phyloP scores from a whole-genome alignment of 2,329 filamentous ascomycete genomes.

The Ceratocystis cubensis region DNA sequence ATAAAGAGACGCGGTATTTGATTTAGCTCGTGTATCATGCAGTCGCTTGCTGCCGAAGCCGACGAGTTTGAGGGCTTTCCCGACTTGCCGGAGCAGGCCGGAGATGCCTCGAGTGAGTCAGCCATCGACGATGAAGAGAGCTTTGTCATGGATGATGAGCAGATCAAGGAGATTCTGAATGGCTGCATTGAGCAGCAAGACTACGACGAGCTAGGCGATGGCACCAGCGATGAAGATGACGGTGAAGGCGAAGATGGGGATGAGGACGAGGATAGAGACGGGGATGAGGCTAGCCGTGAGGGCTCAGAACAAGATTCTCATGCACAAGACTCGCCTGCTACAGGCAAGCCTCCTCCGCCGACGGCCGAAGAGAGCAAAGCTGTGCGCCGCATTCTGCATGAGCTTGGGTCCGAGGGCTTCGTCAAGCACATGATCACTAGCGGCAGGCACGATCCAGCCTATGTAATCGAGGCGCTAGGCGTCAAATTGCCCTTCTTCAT shows the following conservation, averaged over 20 bases:
- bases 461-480: constrained; percentile 15
- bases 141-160: constrained; percentile 8
- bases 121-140: constrained; percentile 9
- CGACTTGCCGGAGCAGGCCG: not conserved
- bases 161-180: constrained; percentile 21
- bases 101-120: not conserved
- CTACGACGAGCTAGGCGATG: not conserved
- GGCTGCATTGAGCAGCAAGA: constrained; percentile 15
- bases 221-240: not conserved
- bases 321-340: not conserved
- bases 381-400: constrained; percentile 15
- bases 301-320: too few species aligned
- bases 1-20: too few species aligned
- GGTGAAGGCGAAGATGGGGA: not conserved
- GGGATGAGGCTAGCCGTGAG: not conserved
- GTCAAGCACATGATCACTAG: constrained; percentile 8
- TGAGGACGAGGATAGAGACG: not conserved
- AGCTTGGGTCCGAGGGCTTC: constrained; percentile 14
- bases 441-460: constrained; percentile 3
- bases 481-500: constrained; percentile 14
- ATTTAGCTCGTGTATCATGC: not conserved
- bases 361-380: not conserved
- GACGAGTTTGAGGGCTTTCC: constrained; percentile 17
- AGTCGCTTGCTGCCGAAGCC: not conserved
- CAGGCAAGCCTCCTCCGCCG: not conserved